Evolutionary conservation across 805 yeast species (phyloP).

Genomic region (Pichia exigua): DNA sequence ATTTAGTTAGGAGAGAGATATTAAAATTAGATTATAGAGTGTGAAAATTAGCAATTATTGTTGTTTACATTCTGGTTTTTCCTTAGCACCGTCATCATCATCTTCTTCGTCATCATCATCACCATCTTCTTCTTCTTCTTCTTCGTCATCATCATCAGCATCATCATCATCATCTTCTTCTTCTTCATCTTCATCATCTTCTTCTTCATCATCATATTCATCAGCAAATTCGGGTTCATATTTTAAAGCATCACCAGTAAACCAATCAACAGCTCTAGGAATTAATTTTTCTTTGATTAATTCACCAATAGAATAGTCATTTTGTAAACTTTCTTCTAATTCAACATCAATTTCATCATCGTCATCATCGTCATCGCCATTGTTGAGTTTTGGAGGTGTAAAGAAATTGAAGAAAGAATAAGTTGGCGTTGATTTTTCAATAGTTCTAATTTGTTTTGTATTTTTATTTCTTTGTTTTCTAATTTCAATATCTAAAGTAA

Average conservation of each 20-base stretch:
- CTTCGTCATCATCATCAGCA: constrained; percentile 54
- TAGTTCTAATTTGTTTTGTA: constrained; percentile 92
- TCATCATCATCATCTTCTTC: constrained; percentile 55
- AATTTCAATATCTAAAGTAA: constrained; percentile 81
- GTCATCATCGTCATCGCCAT: constrained; percentile 32
- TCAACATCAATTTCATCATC: constrained; percentile 66
- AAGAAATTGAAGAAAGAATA: constrained; percentile 95
- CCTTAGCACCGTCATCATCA: constrained; percentile 36
- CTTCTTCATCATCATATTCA: constrained; percentile 54
- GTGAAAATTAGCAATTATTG: constrained; percentile 28
- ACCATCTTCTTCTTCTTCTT: constrained; percentile 23
- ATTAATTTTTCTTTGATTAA: constrained; percentile 91
- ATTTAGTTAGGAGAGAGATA: not conserved
- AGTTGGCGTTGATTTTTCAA: constrained; percentile 89
- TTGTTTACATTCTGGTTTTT: constrained; percentile 75
- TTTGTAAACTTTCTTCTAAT: constrained; percentile 74
- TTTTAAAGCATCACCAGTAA: constrained; percentile 92
- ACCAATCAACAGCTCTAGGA: constrained; percentile 98
- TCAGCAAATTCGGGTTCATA: constrained; percentile 58
- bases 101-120: constrained; percentile 26
- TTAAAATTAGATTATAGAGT: not conserved
- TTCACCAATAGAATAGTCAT: constrained; percentile 94
- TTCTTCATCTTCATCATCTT: constrained; percentile 53
- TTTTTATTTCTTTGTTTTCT: constrained; percentile 95
- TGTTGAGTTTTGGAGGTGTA: constrained; percentile 56